phyloP scores from a whole-genome alignment of 1,284 basidiomycete species.

The Puccinia sorghi region DNA sequence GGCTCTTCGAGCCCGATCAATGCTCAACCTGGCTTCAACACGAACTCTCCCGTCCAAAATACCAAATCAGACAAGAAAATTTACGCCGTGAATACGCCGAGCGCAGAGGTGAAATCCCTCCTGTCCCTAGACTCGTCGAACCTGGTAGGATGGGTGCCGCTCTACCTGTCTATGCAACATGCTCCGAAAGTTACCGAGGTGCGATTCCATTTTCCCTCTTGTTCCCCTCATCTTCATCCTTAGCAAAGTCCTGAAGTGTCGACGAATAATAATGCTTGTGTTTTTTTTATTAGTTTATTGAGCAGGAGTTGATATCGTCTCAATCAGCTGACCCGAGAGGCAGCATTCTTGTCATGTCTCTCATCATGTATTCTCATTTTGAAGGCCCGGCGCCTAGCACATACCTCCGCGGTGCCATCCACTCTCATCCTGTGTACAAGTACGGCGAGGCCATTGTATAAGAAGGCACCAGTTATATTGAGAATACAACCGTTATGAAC shows the following conservation, averaged over 20 bases:
- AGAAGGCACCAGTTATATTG: too few species aligned
- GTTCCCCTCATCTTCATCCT: neutral
- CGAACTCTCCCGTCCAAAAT: slow-evolving; percentile 11
- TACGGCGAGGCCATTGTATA: too few species aligned
- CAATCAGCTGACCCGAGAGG: neutral
- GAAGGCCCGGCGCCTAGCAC: too few species aligned
- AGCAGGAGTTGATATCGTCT: neutral
- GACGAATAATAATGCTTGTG: neutral
- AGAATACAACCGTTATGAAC: too few species aligned
- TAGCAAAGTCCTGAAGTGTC: neutral
- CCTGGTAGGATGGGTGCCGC: neutral
- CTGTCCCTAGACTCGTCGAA: slow-evolving; percentile 31
- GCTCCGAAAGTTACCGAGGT: neutral
- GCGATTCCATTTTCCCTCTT: neutral
- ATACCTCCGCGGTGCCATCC: too few species aligned
- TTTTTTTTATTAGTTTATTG: slow-evolving; percentile 10
- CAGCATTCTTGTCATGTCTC: neutral
- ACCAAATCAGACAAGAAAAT: slow-evolving; percentile 26
- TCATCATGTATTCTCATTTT: too few species aligned
- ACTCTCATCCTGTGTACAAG: too few species aligned
- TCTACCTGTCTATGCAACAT: neutral
- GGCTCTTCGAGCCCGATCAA: slow-evolving; percentile 24
- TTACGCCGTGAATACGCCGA: slow-evolving; percentile 41
- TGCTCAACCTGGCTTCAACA: neutral
- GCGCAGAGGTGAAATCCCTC: slow-evolving; percentile 43